These are phyloP conservation scores for Wickerhamiella shivajii DNA, from an alignment of 805 yeast species.

Conservation along the genomic window DNA sequence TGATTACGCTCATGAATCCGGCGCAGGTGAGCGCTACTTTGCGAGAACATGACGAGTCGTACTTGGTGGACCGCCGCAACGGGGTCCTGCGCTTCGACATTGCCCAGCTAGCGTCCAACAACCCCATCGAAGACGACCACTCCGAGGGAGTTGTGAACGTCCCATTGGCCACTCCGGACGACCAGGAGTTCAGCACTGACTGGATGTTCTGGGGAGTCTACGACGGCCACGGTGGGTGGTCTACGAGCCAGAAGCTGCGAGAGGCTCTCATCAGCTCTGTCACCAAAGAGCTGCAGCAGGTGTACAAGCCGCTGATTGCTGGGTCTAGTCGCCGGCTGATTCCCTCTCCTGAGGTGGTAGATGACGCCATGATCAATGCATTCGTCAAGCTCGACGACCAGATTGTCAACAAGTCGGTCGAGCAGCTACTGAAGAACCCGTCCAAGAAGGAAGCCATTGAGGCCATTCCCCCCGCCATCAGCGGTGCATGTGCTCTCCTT, in stretches of 20 bases:
- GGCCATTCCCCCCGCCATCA: conserved; percentile 76
- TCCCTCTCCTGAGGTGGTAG: conserved; percentile 59
- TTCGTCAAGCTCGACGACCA: conserved; percentile 76
- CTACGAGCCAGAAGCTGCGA: conserved; percentile 73
- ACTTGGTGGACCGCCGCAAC: conserved; percentile 62
- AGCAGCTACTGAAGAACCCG: conserved; percentile 52
- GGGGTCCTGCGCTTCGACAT: conserved; percentile 84
- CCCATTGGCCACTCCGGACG: conserved; percentile 30
- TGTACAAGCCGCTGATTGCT: conserved; percentile 37
- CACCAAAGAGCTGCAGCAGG: conserved; percentile 57
- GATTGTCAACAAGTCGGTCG: conserved; percentile 62
- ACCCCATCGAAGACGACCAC: conserved; percentile 89
- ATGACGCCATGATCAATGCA: conserved; percentile 66
- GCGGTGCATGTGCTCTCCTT: conserved; percentile 87
- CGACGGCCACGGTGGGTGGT: conserved; percentile 97
- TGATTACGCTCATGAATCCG: conserved; percentile 17
- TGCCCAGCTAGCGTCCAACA: conserved; percentile 77
- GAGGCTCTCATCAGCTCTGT: conserved; percentile 66
- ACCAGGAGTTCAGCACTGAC: conserved; percentile 38
- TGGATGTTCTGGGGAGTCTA: conserved; percentile 93
- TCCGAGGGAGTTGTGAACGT: conserved; percentile 65
- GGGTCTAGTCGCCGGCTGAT: conserved; percentile 32
- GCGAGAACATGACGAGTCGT: conserved; percentile 66
- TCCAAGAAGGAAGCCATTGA: conserved; percentile 51
- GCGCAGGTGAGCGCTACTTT: conserved; percentile 57